Base-by-base conservation (phyloP, 495 filamentous ascomycete species). In the Letharia lupina region DNA sequence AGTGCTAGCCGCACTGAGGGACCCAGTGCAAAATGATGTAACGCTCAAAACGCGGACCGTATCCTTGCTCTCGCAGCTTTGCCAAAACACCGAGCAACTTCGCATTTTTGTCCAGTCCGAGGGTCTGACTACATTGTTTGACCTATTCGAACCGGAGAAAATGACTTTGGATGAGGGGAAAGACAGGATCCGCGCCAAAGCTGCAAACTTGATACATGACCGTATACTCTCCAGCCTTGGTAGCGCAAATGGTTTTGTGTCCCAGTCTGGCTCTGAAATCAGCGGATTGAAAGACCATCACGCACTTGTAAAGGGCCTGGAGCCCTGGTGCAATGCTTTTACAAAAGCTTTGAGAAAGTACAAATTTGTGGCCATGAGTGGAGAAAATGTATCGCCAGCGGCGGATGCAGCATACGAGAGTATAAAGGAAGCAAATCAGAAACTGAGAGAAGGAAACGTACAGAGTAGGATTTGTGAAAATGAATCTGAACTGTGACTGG, bases 81-180 rank as follows among this genome's bases (percentile, higher is more conserved):
- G 81, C n/a, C 65, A 70, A 52, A 16, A 44, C 23, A 45, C 58
- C 41, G 72, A 80, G 35, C 42, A 61, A 28, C 61, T 73, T 0
- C n/a, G 28, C 12, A 56, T 11, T 6, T 87, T 88, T 67, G 70
- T 86, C n/a, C 65, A 73, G 28, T 70, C 73, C 39, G 71, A 69
- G 39, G 81, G 80, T 18, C 80, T 84, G 69, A 66, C 75, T 18
- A 67, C 73, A 2, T 74, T 87, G 39, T 77, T 84, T 0, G 70
- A 76, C 20, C 76, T 82, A 20, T 77, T 83, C 35, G 57, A 60
- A 28, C 23, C 48, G 16, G 69, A 76, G 23, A 73, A 70, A 62
- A 41, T 15, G 4, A 68, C 73, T 18, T 70, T 70, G 0, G 69
- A 68, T 1, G 65, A 60, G 15, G 74, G 72, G 10, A 82, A 78